A percentile compares a stretch with the other conserved stretches of the same genome.
Conservation (phyloP, 345 rosid species). For the Salix viminalis region DNA sequence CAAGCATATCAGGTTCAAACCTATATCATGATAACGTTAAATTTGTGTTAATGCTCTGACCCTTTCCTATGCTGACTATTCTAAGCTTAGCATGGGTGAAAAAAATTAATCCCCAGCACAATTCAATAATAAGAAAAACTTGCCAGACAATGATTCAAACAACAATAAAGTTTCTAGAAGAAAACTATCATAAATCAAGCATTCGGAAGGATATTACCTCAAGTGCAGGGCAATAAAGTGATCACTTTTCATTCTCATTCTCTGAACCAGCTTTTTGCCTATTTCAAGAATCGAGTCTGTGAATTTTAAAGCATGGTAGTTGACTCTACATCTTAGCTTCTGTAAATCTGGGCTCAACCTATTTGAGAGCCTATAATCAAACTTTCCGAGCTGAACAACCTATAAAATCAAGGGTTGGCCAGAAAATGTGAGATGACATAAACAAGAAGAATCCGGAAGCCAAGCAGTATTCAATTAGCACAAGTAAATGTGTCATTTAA, state of each 20-base stretch:
- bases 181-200: neutral
- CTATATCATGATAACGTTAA: conserved; percentile 29
- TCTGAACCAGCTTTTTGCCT: conserved; percentile 59
- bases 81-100: neutral
- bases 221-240: conserved; percentile 83
- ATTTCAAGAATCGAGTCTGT: conserved; percentile 55
- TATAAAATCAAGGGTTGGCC: conserved; percentile 26
- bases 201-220: conserved; percentile 40
- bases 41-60: conserved; percentile 1
- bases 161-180: neutral
- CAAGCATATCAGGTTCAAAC: conserved; percentile 96
- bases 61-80: neutral
- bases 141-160: neutral
- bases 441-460: neutral
- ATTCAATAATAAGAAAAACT: neutral
- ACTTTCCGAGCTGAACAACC: conserved; percentile 87
- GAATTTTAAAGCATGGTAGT: conserved; percentile 78
- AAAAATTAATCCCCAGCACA: neutral
- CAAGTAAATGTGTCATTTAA: neutral
- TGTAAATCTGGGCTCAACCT: conserved; percentile 62
- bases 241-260: conserved; percentile 63
- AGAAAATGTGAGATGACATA: conserved; percentile 1
- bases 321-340: conserved; percentile 89
- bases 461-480: conserved; percentile 1
- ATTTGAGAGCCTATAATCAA: conserved; percentile 87